Base-by-base conservation (phyloP, 2,329 filamentous ascomycete genomes). In the Endoconidiophora laricicola region DNA sequence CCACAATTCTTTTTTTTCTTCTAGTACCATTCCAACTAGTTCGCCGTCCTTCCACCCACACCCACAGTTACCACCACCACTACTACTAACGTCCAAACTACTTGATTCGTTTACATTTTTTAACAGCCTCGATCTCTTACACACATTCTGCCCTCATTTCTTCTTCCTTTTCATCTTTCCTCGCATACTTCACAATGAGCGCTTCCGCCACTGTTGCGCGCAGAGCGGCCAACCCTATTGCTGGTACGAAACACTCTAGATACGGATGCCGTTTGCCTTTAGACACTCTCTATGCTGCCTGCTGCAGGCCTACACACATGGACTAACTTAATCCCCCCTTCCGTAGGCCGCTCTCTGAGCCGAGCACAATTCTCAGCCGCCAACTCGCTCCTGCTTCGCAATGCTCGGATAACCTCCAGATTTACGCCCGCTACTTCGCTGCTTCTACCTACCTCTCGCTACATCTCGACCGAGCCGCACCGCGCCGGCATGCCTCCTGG, bases 391-490 rank as follows among this genome's bases (percentile, higher is more conserved):
- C 54, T 54, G 9, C 50, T 54, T 23, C 50, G 49, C 37, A 52
- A 54, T 44, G 46, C 49, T 16, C 44, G 44, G 7, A 43, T 23
- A 20, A 24, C 48, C 33, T 26, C 46, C 33, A 46, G 66, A 48
- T 65, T 70, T 55, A 60, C 70, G 46, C 65, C 72, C 23, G 72
- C 73, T 14, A 64, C 78, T 57, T 74, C 75, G 43, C 66, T 80
- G 36, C 62, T 79, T 52, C 68, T 79, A 49, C 75, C 42, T 26
- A 26, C 76, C 16, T 60, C 69, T 52, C 73, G 78, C 60, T 63
- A 64, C 58, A 66, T 79, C 58, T 69, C 72, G 44, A 81, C 78
- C 57, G 75, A 79, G 52, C 71, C 74, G 55, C 74, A 78, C 61
- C 68, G 69, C 50, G 63, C 71, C 48, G 66, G 70, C 53, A 62